These are phyloP conservation scores for Smallanthus sonchifolius DNA, from an alignment of 129 eudicot genomes.

Conservation along the genomic window DNA sequence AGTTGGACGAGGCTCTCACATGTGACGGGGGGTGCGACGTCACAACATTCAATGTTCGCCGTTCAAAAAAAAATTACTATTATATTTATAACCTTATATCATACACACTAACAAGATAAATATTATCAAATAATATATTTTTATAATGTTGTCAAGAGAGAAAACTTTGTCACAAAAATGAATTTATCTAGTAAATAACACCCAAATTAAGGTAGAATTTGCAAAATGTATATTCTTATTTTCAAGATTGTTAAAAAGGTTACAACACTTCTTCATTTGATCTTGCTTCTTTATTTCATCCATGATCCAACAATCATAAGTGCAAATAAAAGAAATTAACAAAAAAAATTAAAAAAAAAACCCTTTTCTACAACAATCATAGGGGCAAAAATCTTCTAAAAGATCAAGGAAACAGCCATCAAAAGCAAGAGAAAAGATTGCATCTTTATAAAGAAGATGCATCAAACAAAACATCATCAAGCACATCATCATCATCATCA, in stretches of 20 bases:
- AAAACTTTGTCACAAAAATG: not conserved
- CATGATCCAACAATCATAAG: not conserved
- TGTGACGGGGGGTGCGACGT: too few species aligned
- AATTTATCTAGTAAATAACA: not conserved
- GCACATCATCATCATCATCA: slow-evolving; percentile 83
- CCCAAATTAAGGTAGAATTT: not conserved
- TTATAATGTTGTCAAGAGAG: too few species aligned
- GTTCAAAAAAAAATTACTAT: too few species aligned
- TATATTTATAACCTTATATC: too few species aligned
- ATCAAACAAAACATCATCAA: slow-evolving; percentile 76
- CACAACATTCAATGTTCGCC: too few species aligned
- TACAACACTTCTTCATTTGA: slow-evolving; percentile 1
- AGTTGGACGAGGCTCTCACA: too few species aligned
- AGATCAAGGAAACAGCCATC: slow-evolving; percentile 19
- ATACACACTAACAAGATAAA: too few species aligned
- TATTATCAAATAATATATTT: too few species aligned
- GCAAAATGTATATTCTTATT: not conserved
- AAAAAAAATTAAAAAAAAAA: slow-evolving; percentile 14
- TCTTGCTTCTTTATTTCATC: slow-evolving; percentile 1
- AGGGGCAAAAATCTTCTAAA: slow-evolving; percentile 30
- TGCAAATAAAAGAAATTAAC: not conserved
- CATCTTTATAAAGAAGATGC: slow-evolving; percentile 53
- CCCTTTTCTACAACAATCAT: slow-evolving; percentile 11
- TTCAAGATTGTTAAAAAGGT: not conserved
- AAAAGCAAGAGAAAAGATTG: slow-evolving; percentile 14